phyloP scores from a whole-genome alignment of 768 basidiomycete genomes.

The Zangia roseola region DNA sequence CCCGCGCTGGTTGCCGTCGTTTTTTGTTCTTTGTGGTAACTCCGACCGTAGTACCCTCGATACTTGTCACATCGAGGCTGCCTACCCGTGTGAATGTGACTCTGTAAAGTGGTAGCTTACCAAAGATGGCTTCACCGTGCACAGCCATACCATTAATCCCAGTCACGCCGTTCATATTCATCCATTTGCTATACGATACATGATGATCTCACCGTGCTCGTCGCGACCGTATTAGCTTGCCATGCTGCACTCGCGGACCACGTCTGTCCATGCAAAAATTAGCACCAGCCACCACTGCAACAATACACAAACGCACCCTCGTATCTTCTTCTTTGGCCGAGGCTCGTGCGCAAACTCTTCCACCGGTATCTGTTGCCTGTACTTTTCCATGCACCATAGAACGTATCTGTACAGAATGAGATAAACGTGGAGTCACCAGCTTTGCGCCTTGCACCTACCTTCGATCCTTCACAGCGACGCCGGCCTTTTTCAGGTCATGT shows the following conservation, averaged over 20 bases:
- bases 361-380: slow-evolving; percentile 53
- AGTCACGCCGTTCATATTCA: slow-evolving; percentile 12
- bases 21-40: slow-evolving; percentile 40
- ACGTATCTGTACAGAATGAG: slow-evolving; percentile 57
- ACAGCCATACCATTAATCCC: slow-evolving; percentile 22
- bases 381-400: slow-evolving; percentile 85
- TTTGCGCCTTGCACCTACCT: slow-evolving; percentile 44
- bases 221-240: slow-evolving; percentile 71
- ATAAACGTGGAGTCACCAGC: not conserved
- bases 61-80: slow-evolving; percentile 36
- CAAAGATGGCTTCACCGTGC: not conserved
- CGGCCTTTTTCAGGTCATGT: slow-evolving; percentile 58
- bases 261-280: slow-evolving; percentile 42
- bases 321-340: slow-evolving; percentile 70
- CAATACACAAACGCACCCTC: slow-evolving; percentile 57
- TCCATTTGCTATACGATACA: slow-evolving; percentile 15
- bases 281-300: not conserved
- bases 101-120: slow-evolving; percentile 25
- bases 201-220: slow-evolving; percentile 33
- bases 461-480: slow-evolving; percentile 65
- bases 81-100: slow-evolving; percentile 35
- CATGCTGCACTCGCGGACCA: slow-evolving; percentile 73
- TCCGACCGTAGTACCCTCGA: slow-evolving; percentile 36
- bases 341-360: slow-evolving; percentile 62
- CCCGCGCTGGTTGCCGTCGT: slow-evolving; percentile 37